These are phyloP conservation scores for Malus sylvestris DNA, from an alignment of 306 rosid genomes.

Conservation along the genomic window DNA sequence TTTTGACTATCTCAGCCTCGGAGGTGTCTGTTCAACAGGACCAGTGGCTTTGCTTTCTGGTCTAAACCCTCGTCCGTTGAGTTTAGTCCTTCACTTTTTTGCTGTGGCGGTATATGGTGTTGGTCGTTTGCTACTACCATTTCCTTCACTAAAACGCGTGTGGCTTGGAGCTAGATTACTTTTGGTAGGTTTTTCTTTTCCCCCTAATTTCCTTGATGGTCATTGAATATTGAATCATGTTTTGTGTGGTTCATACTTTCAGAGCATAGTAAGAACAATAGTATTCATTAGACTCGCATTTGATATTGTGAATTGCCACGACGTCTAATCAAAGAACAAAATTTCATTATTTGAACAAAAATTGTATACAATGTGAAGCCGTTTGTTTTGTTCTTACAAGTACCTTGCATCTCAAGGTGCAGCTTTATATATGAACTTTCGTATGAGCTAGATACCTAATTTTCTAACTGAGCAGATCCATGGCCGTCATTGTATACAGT, in stretches of 20 bases:
- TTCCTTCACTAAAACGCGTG: constrained; percentile 48
- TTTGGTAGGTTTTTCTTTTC: constrained; percentile 30
- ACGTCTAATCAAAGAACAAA: neutral
- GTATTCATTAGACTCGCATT: neutral
- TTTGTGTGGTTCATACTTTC: neutral
- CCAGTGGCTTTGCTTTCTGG: constrained; percentile 54
- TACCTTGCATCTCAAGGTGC: neutral
- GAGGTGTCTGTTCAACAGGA: constrained; percentile 40
- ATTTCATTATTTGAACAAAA: neutral
- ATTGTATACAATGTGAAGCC: neutral
- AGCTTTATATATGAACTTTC: neutral
- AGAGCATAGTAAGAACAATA: neutral
- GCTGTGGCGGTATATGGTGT: constrained; percentile 60
- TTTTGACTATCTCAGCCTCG: constrained; percentile 52
- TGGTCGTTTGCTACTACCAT: constrained; percentile 55
- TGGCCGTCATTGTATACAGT: neutral
- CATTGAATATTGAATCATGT: neutral
- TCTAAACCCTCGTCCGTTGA: constrained; percentile 49
- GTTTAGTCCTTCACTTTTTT: constrained; percentile 63
- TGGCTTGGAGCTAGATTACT: constrained; percentile 55
- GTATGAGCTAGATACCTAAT: neutral
- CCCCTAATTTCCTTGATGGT: neutral
- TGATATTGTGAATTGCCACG: neutral
- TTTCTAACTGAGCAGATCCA: neutral
- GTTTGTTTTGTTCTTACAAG: neutral